Percentiles rank a stretch among this genome's conserved stretches.
These are phyloP conservation scores for Eugenia klotzschiana DNA, from an alignment of 441 rosid species.

Conservation along the genomic window DNA sequence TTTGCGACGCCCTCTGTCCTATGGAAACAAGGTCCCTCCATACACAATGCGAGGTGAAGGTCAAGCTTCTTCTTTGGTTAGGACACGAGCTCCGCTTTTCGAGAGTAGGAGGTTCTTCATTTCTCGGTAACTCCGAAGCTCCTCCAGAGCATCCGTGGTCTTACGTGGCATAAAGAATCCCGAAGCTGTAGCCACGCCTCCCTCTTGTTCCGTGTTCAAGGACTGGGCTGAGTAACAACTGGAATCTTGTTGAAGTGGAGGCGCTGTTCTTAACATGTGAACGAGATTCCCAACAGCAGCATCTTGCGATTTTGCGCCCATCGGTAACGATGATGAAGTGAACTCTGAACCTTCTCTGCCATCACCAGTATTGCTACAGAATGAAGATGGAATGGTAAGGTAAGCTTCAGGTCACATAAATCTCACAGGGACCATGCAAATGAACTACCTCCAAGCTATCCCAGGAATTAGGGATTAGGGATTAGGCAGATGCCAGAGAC, in stretches of 20 bases:
- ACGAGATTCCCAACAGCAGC: conserved; percentile 84
- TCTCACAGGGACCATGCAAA: background rate
- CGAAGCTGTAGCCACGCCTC: conserved; percentile 42
- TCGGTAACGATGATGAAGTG: conserved; percentile 21
- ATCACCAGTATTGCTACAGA: conserved; percentile 32
- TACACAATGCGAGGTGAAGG: background rate
- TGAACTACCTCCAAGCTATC: background rate
- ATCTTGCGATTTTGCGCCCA: conserved; percentile 58
- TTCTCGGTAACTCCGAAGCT: conserved; percentile 65
- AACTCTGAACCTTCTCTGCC: conserved; percentile 27
- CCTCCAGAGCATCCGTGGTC: conserved; percentile 67
- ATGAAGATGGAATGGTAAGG: background rate
- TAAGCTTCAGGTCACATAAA: background rate
- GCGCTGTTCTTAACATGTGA: conserved; percentile 66
- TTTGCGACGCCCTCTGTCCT: background rate
- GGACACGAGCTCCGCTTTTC: conserved; percentile 44
- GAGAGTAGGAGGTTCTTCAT: conserved; percentile 68
- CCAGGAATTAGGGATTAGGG: background rate
- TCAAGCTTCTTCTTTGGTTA: conserved; percentile 17
- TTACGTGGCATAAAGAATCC: conserved; percentile 54
- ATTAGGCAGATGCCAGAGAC: background rate
- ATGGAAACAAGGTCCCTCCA: background rate
- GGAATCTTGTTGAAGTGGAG: conserved; percentile 62
- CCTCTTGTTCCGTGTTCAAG: conserved; percentile 30
- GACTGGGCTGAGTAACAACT: conserved; percentile 44